A percentile compares a stretch with the other conserved stretches of the same genome.
phyloP scores from a whole-genome alignment of 495 filamentous ascomycete species.

The Podospora bellae-mahoneyi region DNA sequence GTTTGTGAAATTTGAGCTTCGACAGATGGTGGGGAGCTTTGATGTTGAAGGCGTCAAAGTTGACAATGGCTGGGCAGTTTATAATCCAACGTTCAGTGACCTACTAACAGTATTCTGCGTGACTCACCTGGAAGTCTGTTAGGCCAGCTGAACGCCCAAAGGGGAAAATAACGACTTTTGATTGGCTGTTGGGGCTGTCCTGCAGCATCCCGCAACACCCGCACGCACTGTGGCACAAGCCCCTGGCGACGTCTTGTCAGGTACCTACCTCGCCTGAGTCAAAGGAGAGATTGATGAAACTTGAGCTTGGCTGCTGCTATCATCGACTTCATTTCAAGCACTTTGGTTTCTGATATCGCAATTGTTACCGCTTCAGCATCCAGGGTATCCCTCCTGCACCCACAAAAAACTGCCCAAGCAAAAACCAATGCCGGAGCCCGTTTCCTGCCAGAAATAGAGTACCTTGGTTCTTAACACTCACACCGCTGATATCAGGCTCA shows the following conservation, averaged over 20 bases:
- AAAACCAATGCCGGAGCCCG: neutral
- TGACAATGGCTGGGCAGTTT: constrained; percentile 9
- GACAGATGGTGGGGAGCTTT: constrained; percentile 7
- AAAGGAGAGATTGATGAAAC: neutral
- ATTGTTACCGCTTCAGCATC: neutral
- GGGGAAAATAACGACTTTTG: neutral
- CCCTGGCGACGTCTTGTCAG: neutral
- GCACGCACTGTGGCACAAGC: neutral
- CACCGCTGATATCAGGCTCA: neutral
- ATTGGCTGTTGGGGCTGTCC: neutral
- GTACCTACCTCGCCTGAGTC: neutral
- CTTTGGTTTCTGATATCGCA: neutral
- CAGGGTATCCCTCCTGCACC: neutral
- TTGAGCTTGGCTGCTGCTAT: neutral
- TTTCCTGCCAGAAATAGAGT: neutral
- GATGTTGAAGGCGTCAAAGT: constrained; percentile 5
- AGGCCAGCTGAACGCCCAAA: neutral
- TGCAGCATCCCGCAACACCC: neutral
- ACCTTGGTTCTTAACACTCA: neutral
- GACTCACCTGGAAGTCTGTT: neutral
- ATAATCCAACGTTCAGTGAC: neutral
- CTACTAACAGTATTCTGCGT: neutral
- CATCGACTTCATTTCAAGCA: neutral
- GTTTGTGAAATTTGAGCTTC: neutral
- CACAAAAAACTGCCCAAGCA: neutral